These are phyloP conservation scores for Saccharomycopsis synnaedendra DNA, from an alignment of 805 yeast species.

Conservation along the genomic window DNA sequence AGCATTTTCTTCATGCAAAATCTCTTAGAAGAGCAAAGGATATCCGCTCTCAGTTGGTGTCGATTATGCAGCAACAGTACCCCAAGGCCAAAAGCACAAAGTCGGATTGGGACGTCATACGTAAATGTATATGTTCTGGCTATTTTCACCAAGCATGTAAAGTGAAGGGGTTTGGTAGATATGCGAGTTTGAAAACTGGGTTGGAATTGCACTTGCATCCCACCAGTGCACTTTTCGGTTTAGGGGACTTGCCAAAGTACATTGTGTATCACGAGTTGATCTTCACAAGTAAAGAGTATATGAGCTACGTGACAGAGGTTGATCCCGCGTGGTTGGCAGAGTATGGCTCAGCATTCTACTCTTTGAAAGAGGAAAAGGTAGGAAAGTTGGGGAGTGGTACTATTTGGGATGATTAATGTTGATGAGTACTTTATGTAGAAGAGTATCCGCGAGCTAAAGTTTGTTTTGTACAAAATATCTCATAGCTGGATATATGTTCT, in stretches of 20 bases:
- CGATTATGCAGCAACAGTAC: constrained; percentile 40
- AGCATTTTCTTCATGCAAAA: constrained; percentile 71
- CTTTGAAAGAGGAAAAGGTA: constrained; percentile 1
- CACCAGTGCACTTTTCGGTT: constrained; percentile 56
- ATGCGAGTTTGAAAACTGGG: constrained; percentile 43
- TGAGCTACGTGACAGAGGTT: constrained; percentile 79
- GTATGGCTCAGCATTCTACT: constrained; percentile 27
- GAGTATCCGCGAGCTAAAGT: too few species aligned
- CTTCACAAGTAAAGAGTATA: constrained; percentile 78
- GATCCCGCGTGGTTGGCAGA: constrained; percentile 73
- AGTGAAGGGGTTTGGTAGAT: constrained; percentile 40
- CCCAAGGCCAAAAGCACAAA: constrained; percentile 40
- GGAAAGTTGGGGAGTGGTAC: neutral
- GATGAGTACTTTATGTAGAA: neutral
- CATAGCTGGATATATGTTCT: too few species aligned
- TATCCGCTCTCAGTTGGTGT: constrained; percentile 59
- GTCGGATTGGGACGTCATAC: constrained; percentile 41
- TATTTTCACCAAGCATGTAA: constrained; percentile 58
- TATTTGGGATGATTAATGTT: constrained; percentile 4
- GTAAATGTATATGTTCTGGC: constrained; percentile 57
- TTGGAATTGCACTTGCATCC: constrained; percentile 80
- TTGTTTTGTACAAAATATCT: too few species aligned
- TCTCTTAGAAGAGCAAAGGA: constrained; percentile 70
- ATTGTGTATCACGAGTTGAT: constrained; percentile 74
- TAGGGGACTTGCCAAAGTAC: constrained; percentile 54